Evolutionary conservation across 2,329 filamentous ascomycete genomes (phyloP), one percentile per base, ranked within the genome.

Genomic region (Ophioceras dolichostomum): DNA sequence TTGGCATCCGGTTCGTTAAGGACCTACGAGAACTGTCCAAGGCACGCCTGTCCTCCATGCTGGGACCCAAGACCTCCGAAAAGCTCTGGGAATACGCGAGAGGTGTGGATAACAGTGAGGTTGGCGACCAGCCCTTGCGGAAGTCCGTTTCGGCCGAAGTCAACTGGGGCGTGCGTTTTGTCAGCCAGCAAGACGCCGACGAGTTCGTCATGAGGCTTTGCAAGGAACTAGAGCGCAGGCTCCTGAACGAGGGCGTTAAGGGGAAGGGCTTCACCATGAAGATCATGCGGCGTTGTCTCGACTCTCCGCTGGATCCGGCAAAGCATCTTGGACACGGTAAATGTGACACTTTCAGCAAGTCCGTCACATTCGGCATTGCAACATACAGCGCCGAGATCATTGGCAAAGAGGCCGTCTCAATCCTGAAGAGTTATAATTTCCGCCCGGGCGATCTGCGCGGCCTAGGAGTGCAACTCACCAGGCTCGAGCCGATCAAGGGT

Each of bases 121-220:
- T 96, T 5, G 89, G 88, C 22, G 83, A 89, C 40, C 83, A 93
- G 50, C 75, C 81, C 0, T 67, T 85, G 13, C 78, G 91, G 38
- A 98, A 96, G 53, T 96, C 89, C 0, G 86, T 98, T 0, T 96
- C 91, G 2, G 89, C 89, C 1, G 91, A 98, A 55, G 86, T 98
- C 43, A 98, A 91, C 49, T 98, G 91, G 91, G 91, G 93, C 3
- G 94, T 98, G 39, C 79, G 91, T 5, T 98, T 98, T 53, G 76
- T 91, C 47, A 93, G 73, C 42, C 86, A 95, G 51, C 70, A 75
- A n/a, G 89, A 98, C 57, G 88, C 87, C 0, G 89, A 96, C 41
- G 85, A 93, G 45, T 98, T 98, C 54, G 71, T 96, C 21, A 65
- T 76, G 43, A 91, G 84, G 45, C 64, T 98, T 0, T 91, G 84